Evolutionary conservation across 306 rosid genomes (phyloP), one percentile per base, ranked within the genome.

Genomic region (Gleditsia sinensis): DNA sequence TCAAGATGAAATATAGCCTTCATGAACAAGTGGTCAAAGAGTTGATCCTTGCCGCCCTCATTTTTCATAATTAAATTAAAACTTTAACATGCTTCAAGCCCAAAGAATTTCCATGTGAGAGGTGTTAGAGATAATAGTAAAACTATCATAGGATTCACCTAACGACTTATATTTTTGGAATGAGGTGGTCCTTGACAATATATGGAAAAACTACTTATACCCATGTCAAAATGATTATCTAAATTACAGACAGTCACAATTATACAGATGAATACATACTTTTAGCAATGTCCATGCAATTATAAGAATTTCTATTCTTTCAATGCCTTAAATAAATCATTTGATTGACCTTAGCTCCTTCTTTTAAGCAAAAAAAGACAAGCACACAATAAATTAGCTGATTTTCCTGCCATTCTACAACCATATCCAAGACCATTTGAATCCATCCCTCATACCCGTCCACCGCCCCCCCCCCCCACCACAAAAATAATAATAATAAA

Each of bases 321-420:
- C 53, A 50, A 70, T 21, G 39, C 69, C 60, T 45, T 32, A 24
- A 23, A 57, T 0, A 1, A 43, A 43, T 43, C 11, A 57, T 43
- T 48, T 28, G 40, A 50, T 53, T 51, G 48, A 28, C 49, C 20
- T 20, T 65, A 43, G 21, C 19, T 21, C 43, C 66, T 9, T 32
- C 16, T 9, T 9, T 3, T 33, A 30, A 33, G 32, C 43, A 59
- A 59, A 17, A 1, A n/a, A 59, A 59, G 40, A 57, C 39, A 57
- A 28, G 14, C 16, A 33, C 25, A 14, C 43, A 59, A 59, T 25
- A 59, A 33, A 30, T 14, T 59, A 59, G 32, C 10, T 7, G 2
- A 30, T 9, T 59, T 8, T 33, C 46, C 70, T 25, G 40, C 39
- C 53, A 76, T n/a, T 67, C 62, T 34, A 68, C 32, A 39, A 60